Evolutionary conservation across 1,284 basidiomycete genomes (phyloP), one percentile per base, ranked within the genome.

Genomic region (Trichosporon asahii): DNA sequence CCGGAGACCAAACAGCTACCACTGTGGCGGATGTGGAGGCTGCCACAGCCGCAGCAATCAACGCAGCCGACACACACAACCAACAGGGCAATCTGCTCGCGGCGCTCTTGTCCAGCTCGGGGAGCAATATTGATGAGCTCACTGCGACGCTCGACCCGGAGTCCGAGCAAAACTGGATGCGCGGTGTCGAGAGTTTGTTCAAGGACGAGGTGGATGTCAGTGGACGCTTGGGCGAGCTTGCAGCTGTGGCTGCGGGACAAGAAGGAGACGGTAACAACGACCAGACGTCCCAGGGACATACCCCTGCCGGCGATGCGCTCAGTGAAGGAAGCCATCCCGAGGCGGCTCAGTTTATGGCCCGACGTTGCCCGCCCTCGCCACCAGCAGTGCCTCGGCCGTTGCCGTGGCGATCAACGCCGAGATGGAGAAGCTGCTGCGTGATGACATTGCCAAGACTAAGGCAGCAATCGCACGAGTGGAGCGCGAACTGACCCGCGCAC

Each of bases 161-260:
- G 18, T 31, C 44, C 11, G 63, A 69, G 33, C 35, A 68, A 5
- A 74, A 66, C 21, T 80, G 79, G 79, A 79, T 80, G 76, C 76
- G 78, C 44, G 78, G 77, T 8, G 76, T 79, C 49, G 79, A 79
- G 65, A 76, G 69, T 25, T 70, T 79, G 15, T 71, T 81, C 61
- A 77, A 77, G 63, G 76, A 75, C 74, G 77, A 80, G 29, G 74
- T 74, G 11, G 78, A 78, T 29, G 68, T 73, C 5, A 75, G 70
- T n/a, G 79, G 79, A 11, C 69, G 80, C 5, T 63, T 82, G n/a
- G 78, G 77, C 5, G 79, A 82, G 65, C 72, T 82, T 12, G 80
- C 80, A 1, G 78, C 77, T 0, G 77, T 81, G 2, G 80, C 80
- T 11, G 75, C 76, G 2, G 76, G 75, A 1, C 73, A 73, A 44